Conservation (phyloP, 768 basidiomycete species). For the Leccinum obscurum region DNA sequence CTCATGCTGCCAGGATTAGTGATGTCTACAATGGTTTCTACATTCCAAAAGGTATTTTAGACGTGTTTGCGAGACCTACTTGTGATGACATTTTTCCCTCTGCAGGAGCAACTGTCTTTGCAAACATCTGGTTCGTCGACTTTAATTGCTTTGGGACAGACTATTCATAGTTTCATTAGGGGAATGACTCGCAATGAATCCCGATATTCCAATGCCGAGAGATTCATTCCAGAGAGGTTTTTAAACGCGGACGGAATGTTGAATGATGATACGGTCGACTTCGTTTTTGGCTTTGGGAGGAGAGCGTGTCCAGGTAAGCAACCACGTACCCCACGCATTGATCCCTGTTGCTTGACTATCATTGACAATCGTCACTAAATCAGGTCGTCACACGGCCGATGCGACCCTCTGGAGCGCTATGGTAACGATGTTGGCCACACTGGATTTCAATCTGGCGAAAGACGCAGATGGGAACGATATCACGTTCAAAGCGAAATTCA, state of each 20-base stretch:
- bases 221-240: constrained; percentile 17
- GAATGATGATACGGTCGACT: constrained; percentile 3
- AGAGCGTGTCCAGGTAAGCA: too few relatives aligned
- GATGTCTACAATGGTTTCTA: constrained; percentile 46
- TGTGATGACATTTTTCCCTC: neutral
- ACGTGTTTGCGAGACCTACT: neutral
- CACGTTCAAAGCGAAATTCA: too few relatives aligned
- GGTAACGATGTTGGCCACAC: too few relatives aligned
- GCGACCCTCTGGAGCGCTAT: too few relatives aligned
- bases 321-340: too few relatives aligned
- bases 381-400: too few relatives aligned
- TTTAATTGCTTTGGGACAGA: neutral
- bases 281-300: too few relatives aligned
- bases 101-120: constrained; percentile 15
- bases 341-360: too few relatives aligned
- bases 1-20: constrained; percentile 32
- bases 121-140: constrained; percentile 14
- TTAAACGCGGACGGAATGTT: constrained; percentile 9
- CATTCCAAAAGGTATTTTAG: constrained; percentile 46
- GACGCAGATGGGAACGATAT: too few relatives aligned
- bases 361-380: too few relatives aligned
- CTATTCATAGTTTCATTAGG: constrained; percentile 5
- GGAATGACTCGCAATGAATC: constrained; percentile 21
- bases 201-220: constrained; percentile 19
- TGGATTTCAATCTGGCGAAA: too few relatives aligned